Evolutionary conservation across 495 filamentous ascomycete genomes (phyloP), one percentile per base, ranked within the genome.

Genomic region (Parachaetomium inaequale): DNA sequence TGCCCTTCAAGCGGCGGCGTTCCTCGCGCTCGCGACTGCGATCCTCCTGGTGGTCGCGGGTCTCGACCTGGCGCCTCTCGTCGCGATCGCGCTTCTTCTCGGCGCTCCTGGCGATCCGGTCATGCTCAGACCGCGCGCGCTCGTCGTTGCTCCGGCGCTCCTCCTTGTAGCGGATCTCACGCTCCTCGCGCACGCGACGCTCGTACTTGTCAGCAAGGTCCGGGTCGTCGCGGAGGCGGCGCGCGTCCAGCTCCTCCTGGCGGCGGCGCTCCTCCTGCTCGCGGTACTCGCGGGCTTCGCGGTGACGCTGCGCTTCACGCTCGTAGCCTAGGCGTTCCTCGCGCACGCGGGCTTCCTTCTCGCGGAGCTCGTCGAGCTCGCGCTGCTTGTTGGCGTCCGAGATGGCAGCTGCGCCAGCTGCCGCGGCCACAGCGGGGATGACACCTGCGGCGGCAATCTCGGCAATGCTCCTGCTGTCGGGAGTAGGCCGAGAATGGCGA

Each of bases 221-320:
- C 40, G 50, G 34, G 4, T 65, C 62, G 21, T 66, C 64, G 23
- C 58, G 59, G 17, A 56, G 36, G 17, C 43, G 59, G 21, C 51
- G 66, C 46, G 70, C 66, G 43, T 64, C 60, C 55, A 73, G 50
- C 46, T 75, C 66, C 32, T 70, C 63, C 21, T 67, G 66, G 23
- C 45, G 42, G n/a, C 52, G 64, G 11, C 62, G 56, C 26, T 68
- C 62, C 21, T 71, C 70, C 47, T 63, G 60, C 38, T 69, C 72
- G 23, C 59, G 65, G 19, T 47, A 54, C 38, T 68, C 68, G 34
- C 70, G 64, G 25, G 68, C 68, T 58, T 68, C 71, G 31, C 62
- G 70, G 19, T 65, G 55, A 5, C 66, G 68, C 29, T 65, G 57
- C 25, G 64, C 65, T 19, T 69, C 65, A 50, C 62, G 32, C 45